phyloP scores from a whole-genome alignment of 2,329 filamentous ascomycete species.

The Diaporthe citrichinensis region DNA sequence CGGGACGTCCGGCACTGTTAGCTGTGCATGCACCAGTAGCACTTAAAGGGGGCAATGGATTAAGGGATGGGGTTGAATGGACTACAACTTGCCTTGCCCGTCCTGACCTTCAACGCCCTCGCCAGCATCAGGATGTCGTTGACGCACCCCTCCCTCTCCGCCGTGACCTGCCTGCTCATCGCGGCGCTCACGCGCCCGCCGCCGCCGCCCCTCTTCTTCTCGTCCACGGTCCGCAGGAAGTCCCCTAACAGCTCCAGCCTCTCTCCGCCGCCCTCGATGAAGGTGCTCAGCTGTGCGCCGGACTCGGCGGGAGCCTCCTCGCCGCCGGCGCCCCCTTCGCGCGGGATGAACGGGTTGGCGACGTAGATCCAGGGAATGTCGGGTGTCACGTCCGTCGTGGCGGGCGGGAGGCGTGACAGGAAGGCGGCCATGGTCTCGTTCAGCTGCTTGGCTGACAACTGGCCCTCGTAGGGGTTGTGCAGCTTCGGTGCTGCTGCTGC shows the following conservation, averaged over 20 bases:
- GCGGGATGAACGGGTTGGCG: slow-evolving; percentile 71
- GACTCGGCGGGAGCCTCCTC: slow-evolving; percentile 64
- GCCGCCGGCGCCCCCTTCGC: slow-evolving; percentile 60
- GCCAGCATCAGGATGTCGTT: slow-evolving; percentile 74
- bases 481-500: slow-evolving; percentile 47
- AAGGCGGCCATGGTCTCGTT: slow-evolving; percentile 61
- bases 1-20: not conserved
- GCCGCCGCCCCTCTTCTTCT: slow-evolving; percentile 40
- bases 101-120: slow-evolving; percentile 67
- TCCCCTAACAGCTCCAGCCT: slow-evolving; percentile 60
- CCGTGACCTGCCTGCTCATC: slow-evolving; percentile 63
- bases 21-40: not conserved
- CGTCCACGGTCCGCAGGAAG: slow-evolving; percentile 64
- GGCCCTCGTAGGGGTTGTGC: slow-evolving; percentile 72
- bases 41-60: too few relatives aligned
- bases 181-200: slow-evolving; percentile 50
- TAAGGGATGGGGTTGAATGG: too few relatives aligned
- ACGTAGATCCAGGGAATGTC: slow-evolving; percentile 80
- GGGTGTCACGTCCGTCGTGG: slow-evolving; percentile 64
- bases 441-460: slow-evolving; percentile 67
- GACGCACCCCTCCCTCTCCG: slow-evolving; percentile 63
- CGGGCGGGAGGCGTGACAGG: slow-evolving; percentile 76
- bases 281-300: slow-evolving; percentile 60
- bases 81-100: slow-evolving; percentile 72
- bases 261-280: slow-evolving; percentile 67